A percentile compares a stretch with the other conserved stretches of the same genome.
These are phyloP conservation scores for Chalciporus sphaerocephalus DNA, from an alignment of 768 basidiomycete species.

Conservation along the genomic window DNA sequence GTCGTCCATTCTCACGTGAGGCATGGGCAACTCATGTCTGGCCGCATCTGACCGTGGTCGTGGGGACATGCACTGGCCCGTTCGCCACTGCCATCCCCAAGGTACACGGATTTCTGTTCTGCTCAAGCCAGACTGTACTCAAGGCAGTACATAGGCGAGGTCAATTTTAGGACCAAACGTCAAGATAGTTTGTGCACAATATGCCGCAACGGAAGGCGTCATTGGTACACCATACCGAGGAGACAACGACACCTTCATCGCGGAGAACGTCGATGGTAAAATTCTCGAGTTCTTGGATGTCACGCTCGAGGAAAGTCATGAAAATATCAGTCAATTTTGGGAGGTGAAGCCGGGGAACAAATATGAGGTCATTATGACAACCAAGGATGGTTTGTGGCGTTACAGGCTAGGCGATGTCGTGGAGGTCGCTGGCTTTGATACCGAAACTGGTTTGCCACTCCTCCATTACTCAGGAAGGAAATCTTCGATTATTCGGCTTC, in stretches of 20 bases:
- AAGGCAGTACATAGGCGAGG: not conserved
- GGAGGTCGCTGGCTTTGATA: slow-evolving; percentile 12
- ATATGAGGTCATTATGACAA: slow-evolving; percentile 12
- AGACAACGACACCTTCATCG: no score
- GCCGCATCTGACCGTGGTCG: slow-evolving; percentile 8
- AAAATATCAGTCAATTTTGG: no score
- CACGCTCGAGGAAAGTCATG: no score
- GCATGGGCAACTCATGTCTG: slow-evolving; percentile 17
- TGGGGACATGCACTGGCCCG: slow-evolving; percentile 10
- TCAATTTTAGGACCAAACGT: slow-evolving; percentile 10
- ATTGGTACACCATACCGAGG: slow-evolving; percentile 8
- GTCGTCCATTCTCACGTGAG: slow-evolving; percentile 6
- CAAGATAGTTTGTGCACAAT: slow-evolving; percentile 8
- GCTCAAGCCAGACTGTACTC: not conserved
- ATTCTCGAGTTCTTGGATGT: no score
- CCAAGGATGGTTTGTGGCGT: slow-evolving; percentile 16
- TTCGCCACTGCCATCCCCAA: slow-evolving; percentile 4
- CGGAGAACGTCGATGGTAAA: slow-evolving; percentile 5
- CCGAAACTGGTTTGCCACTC: slow-evolving; percentile 6
- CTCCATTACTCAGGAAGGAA: slow-evolving; percentile 11
- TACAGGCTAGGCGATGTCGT: slow-evolving; percentile 15
- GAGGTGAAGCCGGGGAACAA: slow-evolving; percentile 5
- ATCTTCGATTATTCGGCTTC: slow-evolving; percentile 7
- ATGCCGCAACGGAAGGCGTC: slow-evolving; percentile 5
- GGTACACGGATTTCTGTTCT: not conserved